Evolutionary conservation across 331 rosid species (phyloP).

Genomic region (Quercus phellos): DNA sequence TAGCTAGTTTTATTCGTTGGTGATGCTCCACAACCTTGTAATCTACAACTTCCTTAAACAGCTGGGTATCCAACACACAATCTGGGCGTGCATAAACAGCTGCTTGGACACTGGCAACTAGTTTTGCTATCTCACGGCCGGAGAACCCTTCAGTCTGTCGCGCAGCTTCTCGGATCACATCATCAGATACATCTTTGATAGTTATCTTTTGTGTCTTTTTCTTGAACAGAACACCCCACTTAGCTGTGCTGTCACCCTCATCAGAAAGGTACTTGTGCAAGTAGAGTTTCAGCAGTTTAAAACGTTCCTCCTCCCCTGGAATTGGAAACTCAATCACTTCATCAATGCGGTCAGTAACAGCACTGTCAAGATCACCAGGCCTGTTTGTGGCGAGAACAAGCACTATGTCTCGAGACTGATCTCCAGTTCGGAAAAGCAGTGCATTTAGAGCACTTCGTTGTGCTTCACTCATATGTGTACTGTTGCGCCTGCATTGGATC

Average conservation of each 20-base stretch:
- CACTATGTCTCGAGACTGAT: slow-evolving; percentile 95
- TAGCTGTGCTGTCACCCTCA: slow-evolving; percentile 43
- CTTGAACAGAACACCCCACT: slow-evolving; percentile 33
- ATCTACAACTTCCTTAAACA: slow-evolving; percentile 74
- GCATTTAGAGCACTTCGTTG: slow-evolving; percentile 98
- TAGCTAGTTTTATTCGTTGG: slow-evolving; percentile 76
- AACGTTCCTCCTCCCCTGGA: slow-evolving; percentile 88
- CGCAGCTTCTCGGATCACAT: slow-evolving; percentile 70
- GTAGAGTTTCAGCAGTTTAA: slow-evolving; percentile 74
- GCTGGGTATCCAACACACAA: slow-evolving; percentile 69
- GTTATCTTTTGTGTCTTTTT: slow-evolving; percentile 57
- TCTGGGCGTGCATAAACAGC: slow-evolving; percentile 86
- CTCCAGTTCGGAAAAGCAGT: slow-evolving; percentile 93
- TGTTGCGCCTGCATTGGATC: slow-evolving; percentile 73
- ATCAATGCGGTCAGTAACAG: slow-evolving; percentile 84
- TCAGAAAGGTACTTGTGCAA: slow-evolving; percentile 57
- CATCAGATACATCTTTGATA: slow-evolving; percentile 57
- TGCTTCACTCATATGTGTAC: slow-evolving; percentile 91
- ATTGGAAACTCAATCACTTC: slow-evolving; percentile 96
- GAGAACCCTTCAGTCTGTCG: slow-evolving; percentile 83
- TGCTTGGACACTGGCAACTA: slow-evolving; percentile 86
- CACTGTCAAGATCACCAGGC: slow-evolving; percentile 89
- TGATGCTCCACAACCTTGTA: slow-evolving; percentile 86
- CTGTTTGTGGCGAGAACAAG: slow-evolving; percentile 98
- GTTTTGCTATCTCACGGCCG: slow-evolving; percentile 97